These are phyloP conservation scores for Alternaria longipes DNA, from an alignment of 2,329 filamentous ascomycete species.

Conservation along the genomic window DNA sequence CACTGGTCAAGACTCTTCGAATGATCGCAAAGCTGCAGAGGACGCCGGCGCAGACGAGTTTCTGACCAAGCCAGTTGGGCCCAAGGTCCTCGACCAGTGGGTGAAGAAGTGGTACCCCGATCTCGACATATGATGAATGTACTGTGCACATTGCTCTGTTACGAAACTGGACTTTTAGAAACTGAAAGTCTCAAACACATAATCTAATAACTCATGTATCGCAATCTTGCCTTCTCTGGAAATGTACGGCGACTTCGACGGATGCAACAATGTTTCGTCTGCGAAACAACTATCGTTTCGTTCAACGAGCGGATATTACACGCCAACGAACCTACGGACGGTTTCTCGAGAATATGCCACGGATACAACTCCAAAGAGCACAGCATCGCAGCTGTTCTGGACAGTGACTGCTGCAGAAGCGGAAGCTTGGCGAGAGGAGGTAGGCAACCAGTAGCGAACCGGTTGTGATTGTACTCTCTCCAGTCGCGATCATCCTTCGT, in stretches of 20 bases:
- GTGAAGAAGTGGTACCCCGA: slow-evolving; percentile 34
- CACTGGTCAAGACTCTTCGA: slow-evolving; percentile 44
- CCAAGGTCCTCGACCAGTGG: slow-evolving; percentile 38
- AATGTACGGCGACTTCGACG: neutral
- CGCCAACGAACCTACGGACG: neutral
- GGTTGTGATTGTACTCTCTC: too few relatives aligned
- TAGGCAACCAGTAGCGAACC: too few relatives aligned
- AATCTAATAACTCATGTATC: neutral
- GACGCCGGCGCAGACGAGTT: slow-evolving; percentile 45
- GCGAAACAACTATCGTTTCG: neutral
- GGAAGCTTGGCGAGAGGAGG: neutral
- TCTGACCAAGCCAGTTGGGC: slow-evolving; percentile 44
- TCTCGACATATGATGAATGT: slow-evolving; percentile 12
- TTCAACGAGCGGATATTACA: neutral
- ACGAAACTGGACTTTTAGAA: neutral
- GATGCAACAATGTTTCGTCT: neutral
- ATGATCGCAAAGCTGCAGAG: slow-evolving; percentile 34
- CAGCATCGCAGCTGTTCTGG: neutral
- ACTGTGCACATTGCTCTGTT: neutral
- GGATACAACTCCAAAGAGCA: neutral
- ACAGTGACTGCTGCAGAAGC: neutral
- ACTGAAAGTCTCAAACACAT: neutral
- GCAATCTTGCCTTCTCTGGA: neutral
- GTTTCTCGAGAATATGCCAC: neutral
- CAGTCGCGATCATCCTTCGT: too few relatives aligned